phyloP scores from a whole-genome alignment of 73 alveolate genomes.

The Diophrys appendiculata region DNA sequence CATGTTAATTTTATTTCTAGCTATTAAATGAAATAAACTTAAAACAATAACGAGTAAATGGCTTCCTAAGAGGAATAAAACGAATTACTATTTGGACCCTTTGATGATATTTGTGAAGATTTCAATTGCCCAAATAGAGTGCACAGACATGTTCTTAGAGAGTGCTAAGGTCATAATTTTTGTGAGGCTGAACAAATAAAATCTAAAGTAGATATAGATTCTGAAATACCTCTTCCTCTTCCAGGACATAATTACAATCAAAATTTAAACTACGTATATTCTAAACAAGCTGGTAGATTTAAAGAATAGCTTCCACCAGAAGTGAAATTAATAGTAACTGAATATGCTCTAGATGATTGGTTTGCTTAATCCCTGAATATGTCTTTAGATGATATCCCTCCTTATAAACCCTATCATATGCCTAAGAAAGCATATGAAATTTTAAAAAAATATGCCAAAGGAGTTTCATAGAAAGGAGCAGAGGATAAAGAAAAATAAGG shows the following conservation, averaged over 20 bases:
- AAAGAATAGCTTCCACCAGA: neutral
- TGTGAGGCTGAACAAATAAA: neutral
- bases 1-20: no score
- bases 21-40: no score
- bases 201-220: neutral
- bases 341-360: slow-evolving; percentile 4
- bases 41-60: no score
- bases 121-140: neutral
- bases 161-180: slow-evolving; percentile 7
- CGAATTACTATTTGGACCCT: neutral
- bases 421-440: slow-evolving; percentile 2
- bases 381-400: neutral
- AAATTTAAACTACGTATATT: neutral
- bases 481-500: neutral
- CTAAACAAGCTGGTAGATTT: neutral
- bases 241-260: neutral
- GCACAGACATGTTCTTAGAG: neutral
- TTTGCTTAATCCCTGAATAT: slow-evolving; percentile 1
- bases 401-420: slow-evolving; percentile 3
- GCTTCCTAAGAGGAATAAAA: no score
- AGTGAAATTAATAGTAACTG: neutral
- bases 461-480: neutral
- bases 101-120: neutral
- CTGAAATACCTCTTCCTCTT: neutral
- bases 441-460: slow-evolving; percentile 1